Evolutionary conservation across 306 rosid genomes (phyloP).

Genomic region (Cucumis sativus): DNA sequence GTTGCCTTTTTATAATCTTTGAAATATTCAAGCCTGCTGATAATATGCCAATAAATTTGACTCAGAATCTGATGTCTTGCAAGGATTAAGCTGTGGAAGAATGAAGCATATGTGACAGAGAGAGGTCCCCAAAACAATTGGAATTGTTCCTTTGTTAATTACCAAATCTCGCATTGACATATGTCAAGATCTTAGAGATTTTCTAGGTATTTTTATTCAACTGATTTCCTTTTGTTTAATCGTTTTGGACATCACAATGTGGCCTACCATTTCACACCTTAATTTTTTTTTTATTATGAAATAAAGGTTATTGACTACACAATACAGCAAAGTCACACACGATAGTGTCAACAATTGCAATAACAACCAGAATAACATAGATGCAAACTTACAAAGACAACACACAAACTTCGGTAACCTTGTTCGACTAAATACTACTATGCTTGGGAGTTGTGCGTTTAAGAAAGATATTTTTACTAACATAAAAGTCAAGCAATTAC

Average conservation of each 20-base stretch:
- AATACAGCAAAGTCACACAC: no score
- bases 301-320: no score
- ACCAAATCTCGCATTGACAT: neutral
- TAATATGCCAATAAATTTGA: neutral
- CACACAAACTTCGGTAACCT: no score
- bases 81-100: neutral
- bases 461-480: no score
- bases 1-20: neutral
- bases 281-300: neutral
- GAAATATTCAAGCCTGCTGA: neutral
- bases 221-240: neutral
- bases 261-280: neutral
- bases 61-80: neutral
- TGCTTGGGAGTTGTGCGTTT: no score
- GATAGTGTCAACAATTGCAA: no score
- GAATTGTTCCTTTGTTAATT: neutral
- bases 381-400: no score
- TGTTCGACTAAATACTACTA: no score
- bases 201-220: neutral
- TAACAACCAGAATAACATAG: no score
- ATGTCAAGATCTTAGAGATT: neutral
- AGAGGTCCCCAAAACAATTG: neutral
- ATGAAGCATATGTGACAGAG: neutral
- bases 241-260: neutral
- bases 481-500: no score